These are phyloP conservation scores for Solanum hybrid DNA, from an alignment of 305 asterid species.

Conservation along the genomic window DNA sequence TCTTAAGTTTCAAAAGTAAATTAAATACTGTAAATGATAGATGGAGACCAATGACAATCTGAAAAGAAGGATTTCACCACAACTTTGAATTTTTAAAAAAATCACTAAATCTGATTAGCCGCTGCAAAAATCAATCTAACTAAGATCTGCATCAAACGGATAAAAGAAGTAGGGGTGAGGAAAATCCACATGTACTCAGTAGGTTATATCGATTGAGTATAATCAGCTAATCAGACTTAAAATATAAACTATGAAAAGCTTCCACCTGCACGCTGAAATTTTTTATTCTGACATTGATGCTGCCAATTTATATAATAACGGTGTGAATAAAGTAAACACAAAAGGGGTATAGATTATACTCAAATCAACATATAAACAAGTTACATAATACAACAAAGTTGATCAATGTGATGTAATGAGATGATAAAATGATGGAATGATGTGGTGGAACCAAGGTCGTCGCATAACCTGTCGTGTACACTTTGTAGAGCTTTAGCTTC, in stretches of 20 bases:
- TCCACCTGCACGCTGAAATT: not conserved
- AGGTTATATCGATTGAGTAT: not conserved
- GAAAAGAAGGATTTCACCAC: not conserved
- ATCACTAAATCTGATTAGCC: not conserved
- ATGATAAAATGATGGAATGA: not conserved
- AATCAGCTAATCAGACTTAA: too few species aligned
- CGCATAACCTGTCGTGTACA: not conserved
- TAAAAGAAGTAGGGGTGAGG: not conserved
- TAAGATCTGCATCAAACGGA: not conserved
- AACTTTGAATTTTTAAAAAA: not conserved
- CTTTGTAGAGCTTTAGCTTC: too few species aligned
- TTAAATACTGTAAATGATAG: too few species aligned
- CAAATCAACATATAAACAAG: not conserved
- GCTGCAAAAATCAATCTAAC: too few species aligned
- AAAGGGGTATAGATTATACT: not conserved
- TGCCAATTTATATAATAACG: not conserved
- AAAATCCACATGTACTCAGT: not conserved
- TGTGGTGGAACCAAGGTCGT: not conserved
- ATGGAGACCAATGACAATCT: not conserved
- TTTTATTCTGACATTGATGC: not conserved
- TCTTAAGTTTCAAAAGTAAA: not conserved
- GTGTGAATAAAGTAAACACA: not conserved
- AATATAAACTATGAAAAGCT: not conserved
- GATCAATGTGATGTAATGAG: not conserved
- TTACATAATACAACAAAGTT: too few species aligned